A percentile compares a stretch with the other conserved stretches of the same genome.
Evolutionary conservation across 305 asterid genomes (phyloP).

Genomic region (Fraxinus xanthoxyloides): DNA sequence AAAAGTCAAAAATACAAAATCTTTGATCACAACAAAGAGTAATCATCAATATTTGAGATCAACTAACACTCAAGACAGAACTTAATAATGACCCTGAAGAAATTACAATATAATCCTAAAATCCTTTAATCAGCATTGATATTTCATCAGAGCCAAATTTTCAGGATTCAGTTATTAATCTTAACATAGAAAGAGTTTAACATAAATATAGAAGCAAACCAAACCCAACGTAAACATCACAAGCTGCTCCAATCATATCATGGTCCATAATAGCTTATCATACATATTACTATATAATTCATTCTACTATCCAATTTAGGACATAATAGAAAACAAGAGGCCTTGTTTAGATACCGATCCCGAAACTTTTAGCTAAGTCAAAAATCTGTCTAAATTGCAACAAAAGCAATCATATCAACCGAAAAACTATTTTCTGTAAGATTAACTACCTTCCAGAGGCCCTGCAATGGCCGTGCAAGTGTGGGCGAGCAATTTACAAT

Average conservation of each 20-base stretch:
- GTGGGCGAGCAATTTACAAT: constrained; percentile 69
- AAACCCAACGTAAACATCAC: neutral
- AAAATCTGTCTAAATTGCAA: neutral
- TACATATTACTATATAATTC: neutral
- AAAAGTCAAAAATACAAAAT: neutral
- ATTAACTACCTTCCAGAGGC: constrained; percentile 80
- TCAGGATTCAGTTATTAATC: neutral
- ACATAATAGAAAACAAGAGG: neutral
- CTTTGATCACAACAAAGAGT: neutral
- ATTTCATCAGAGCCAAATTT: constrained; percentile 3
- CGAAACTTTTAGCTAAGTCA: neutral
- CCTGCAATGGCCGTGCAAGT: constrained; percentile 81
- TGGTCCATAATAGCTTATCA: neutral
- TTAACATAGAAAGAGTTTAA: neutral
- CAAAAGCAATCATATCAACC: neutral
- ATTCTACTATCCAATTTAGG: neutral
- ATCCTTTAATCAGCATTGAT: neutral
- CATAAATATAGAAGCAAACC: neutral
- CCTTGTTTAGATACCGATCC: neutral
- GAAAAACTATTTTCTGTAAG: constrained; percentile 3
- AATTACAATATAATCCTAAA: neutral
- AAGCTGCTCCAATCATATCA: neutral
- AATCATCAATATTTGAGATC: neutral
- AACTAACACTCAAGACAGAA: neutral
- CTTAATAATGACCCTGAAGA: neutral